Evolutionary conservation across 208 protist genomes (phyloP).

Genomic region (Porcisia hertigi): DNA sequence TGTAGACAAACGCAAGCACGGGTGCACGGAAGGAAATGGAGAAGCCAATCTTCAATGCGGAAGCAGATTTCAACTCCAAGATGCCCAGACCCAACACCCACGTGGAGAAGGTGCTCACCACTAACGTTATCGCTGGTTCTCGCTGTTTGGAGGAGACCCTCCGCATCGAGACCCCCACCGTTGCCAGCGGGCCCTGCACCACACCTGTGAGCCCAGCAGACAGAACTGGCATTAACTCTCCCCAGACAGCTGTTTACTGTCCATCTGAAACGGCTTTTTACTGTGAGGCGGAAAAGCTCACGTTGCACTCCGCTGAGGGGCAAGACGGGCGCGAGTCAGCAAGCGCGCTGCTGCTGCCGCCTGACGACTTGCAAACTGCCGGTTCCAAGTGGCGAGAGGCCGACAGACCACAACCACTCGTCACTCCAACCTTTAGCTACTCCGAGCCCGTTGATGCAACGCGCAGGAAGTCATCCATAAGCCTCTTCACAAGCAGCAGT

Average conservation of each 20-base stretch:
- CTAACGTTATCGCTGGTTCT: not conserved
- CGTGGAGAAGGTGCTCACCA: not conserved
- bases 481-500: slow-evolving; percentile 3
- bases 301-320: slow-evolving; percentile 14
- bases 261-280: slow-evolving; percentile 11
- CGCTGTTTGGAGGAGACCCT: slow-evolving; percentile 7
- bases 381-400: not conserved
- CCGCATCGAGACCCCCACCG: slow-evolving; percentile 29
- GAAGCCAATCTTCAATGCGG: not conserved
- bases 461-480: slow-evolving; percentile 5
- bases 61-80: not conserved
- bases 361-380: slow-evolving; percentile 8
- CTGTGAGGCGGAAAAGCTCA: slow-evolving; percentile 17
- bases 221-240: slow-evolving; percentile 2
- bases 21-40: not conserved
- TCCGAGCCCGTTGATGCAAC: slow-evolving; percentile 11
- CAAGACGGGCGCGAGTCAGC: slow-evolving; percentile 31
- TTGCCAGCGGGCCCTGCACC: slow-evolving; percentile 12
- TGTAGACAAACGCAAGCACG: not conserved
- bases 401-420: not conserved
- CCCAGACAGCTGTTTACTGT: slow-evolving; percentile 19
- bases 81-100: not conserved
- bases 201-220: slow-evolving; percentile 17
- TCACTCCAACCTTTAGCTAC: slow-evolving; percentile 6
- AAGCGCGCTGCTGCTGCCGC: slow-evolving; percentile 32